Conservation (phyloP, 1,284 basidiomycete genomes). For the Hypsizygus ulmarius region DNA sequence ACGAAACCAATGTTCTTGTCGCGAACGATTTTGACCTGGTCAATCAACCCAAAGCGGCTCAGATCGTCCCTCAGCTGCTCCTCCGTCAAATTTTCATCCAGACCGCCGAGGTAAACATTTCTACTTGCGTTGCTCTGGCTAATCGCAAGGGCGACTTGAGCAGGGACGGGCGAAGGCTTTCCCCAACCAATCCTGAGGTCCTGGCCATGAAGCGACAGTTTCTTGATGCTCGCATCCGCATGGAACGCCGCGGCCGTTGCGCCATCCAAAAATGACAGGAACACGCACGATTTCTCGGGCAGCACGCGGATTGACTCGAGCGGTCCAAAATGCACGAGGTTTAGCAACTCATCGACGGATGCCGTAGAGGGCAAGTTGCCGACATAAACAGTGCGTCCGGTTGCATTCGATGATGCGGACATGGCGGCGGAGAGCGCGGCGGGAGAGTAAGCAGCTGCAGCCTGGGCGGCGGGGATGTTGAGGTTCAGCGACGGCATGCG, state of each 20-base stretch:
- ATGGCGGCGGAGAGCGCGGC: constrained; percentile 58
- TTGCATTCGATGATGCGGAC: constrained; percentile 54
- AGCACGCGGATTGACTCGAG: constrained; percentile 93
- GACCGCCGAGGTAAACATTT: constrained; percentile 91
- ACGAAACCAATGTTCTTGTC: constrained; percentile 98
- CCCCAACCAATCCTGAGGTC: constrained; percentile 98
- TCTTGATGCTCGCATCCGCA: constrained; percentile 92
- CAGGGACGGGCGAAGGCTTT: constrained; percentile 84
- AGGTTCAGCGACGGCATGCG: constrained; percentile 66
- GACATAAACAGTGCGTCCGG: constrained; percentile 93
- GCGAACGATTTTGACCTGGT: constrained; percentile 96
- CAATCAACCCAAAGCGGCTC: constrained; percentile 89
- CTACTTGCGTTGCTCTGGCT: constrained; percentile 87
- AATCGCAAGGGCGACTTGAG: constrained; percentile 82
- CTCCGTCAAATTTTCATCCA: constrained; percentile 87
- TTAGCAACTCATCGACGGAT: constrained; percentile 95
- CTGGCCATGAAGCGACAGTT: constrained; percentile 85
- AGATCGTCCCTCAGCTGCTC: constrained; percentile 86
- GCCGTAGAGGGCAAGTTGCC: constrained; percentile 96
- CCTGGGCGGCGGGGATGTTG: constrained; percentile 55
- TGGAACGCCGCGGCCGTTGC: constrained; percentile 91
- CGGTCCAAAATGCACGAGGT: constrained; percentile 96
- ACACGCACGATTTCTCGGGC: constrained; percentile 98
- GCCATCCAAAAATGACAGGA: constrained; percentile 94
- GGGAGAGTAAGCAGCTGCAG: constrained; percentile 69